Percentiles rank a stretch among this genome's conserved stretches.
Evolutionary conservation across 805 yeast species (phyloP).

Genomic region (Saturnispora bothae): DNA sequence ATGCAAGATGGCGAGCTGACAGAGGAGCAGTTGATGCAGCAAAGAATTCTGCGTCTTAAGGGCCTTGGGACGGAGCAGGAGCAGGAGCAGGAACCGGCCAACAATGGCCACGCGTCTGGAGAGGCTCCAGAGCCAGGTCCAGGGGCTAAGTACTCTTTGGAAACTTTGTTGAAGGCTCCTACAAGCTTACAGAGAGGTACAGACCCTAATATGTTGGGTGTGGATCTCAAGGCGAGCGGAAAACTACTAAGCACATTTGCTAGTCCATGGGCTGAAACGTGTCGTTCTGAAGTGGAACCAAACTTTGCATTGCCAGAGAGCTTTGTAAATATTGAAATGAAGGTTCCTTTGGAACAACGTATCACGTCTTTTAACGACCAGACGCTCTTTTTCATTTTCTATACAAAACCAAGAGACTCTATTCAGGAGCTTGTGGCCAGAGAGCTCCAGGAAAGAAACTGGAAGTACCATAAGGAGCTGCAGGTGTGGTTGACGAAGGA

Average conservation of each 20-base stretch:
- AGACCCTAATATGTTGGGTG: constrained; percentile 57
- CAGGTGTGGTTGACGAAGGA: constrained; percentile 97
- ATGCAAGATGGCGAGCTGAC: constrained; percentile 5
- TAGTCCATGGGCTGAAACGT: constrained; percentile 93
- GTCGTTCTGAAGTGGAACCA: constrained; percentile 86
- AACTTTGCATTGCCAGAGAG: constrained; percentile 54
- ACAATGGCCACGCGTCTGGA: neutral
- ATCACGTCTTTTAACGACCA: constrained; percentile 71
- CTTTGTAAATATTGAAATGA: constrained; percentile 26
- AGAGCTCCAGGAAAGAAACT: constrained; percentile 82
- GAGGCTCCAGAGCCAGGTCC: no score
- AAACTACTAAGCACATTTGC: constrained; percentile 55
- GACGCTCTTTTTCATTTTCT: constrained; percentile 85
- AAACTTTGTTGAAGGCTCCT: constrained; percentile 50
- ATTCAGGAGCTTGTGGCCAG: constrained; percentile 90
- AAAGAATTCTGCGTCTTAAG: constrained; percentile 12
- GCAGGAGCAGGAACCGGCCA: constrained; percentile 4
- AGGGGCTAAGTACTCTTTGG: constrained; percentile 62
- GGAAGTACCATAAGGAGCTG: constrained; percentile 94
- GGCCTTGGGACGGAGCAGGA: constrained; percentile 13
- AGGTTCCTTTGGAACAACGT: constrained; percentile 25
- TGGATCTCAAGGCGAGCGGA: constrained; percentile 41
- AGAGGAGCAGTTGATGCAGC: constrained; percentile 14
- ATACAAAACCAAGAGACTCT: constrained; percentile 85
- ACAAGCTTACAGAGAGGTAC: constrained; percentile 64